These are phyloP conservation scores for Phialophora expanda DNA, from an alignment of 2,329 filamentous ascomycete species.

Conservation along the genomic window DNA sequence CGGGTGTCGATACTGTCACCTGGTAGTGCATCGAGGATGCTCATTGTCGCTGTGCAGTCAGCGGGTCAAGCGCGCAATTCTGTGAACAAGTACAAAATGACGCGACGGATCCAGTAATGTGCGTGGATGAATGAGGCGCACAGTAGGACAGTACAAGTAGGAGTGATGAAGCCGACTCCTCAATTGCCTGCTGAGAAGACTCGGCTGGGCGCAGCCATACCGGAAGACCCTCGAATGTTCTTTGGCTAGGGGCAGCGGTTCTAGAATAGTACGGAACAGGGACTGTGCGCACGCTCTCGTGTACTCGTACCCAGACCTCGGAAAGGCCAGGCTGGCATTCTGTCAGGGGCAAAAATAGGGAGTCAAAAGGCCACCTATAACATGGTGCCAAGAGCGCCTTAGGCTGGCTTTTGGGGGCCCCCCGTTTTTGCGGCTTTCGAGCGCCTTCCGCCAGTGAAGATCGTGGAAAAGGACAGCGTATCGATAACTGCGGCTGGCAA, in stretches of 20 bases:
- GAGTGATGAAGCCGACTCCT: neutral
- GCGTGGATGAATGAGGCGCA: no score
- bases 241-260: neutral
- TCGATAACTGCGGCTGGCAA: slow-evolving; percentile 32
- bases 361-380: slow-evolving; percentile 12
- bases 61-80: neutral
- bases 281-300: no score
- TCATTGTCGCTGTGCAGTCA: neutral
- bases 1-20: neutral
- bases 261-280: neutral
- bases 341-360: slow-evolving; percentile 19
- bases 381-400: neutral
- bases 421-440: slow-evolving; percentile 12
- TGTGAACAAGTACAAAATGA: neutral
- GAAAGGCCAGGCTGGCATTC: slow-evolving; percentile 25
- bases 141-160: neutral
- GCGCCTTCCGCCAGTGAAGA: slow-evolving; percentile 20
- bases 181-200: neutral
- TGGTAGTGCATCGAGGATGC: neutral
- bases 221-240: neutral
- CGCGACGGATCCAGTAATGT: neutral
- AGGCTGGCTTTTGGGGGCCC: slow-evolving; percentile 1
- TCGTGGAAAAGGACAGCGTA: slow-evolving; percentile 34
- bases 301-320: neutral
- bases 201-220: neutral